Base-by-base conservation (phyloP, 306 rosid species). In the Prinsepia uniflora region DNA sequence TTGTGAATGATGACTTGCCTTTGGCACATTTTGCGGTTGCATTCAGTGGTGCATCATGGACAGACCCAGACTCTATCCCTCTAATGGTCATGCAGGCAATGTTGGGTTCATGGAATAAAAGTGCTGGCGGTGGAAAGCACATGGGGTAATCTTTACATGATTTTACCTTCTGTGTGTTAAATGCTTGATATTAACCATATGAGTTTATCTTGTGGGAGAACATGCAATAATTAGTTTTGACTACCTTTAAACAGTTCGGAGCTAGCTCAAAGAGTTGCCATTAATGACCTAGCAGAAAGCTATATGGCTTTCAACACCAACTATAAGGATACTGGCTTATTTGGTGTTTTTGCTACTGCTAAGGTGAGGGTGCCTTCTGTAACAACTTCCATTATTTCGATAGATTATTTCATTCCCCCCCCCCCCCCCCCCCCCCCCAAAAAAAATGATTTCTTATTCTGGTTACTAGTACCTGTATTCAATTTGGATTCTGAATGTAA, bases 71-170 rank as follows among this genome's bases (percentile, higher is more conserved):
- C 76, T 95, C 97, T 49, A 81, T 91, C 79, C 71, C 97, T 46
- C 80, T 95, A 68, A 95, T 91, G 99, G 99, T 95, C 78, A 95
- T 95, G 96, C 99, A 95, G 53, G 96, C 97, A 36, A 86, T 95
- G 97, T 63, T 95, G 82, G 99, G 97, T 24, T 91, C 99, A 48
- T 95, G 97, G 97, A 95, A 86, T 75, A 95, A 95, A 78, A 76
- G 77, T 52, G 89, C 92, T 8, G 92, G 89, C 47, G 96, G 97
- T 68, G 99, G 93, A 87, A 91, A 95, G 77, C 99, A 95, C 82
- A 87, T 91, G 97, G 96, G 97, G 97, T 92, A 76, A 82, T 75
- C 11, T 7, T 64, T 19, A 22, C 48, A 54, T 54, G 66, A 62
- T 39, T 14, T 19, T 24, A 46, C 45, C 63, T 39, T 77, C 70